Evolutionary conservation across 169 alveolate genomes (phyloP).

Genomic region (Plasmodium relictum): DNA sequence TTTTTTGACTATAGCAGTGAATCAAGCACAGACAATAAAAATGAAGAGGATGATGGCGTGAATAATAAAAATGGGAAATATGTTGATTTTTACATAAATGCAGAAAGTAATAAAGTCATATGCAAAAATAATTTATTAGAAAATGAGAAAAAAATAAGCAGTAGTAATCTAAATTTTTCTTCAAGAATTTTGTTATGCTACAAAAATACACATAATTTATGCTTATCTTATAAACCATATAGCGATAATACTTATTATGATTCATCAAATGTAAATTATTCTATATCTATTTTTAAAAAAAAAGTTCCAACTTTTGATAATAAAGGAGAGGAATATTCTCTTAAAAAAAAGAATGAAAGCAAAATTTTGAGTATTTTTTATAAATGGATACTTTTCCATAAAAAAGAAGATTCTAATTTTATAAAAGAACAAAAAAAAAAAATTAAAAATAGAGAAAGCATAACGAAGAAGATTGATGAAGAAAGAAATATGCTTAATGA

Average conservation of each 20-base stretch:
- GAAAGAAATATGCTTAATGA: neutral
- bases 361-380: conserved; percentile 2
- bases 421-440: neutral
- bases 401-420: neutral
- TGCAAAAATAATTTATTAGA: neutral
- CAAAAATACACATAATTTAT: conserved; percentile 43
- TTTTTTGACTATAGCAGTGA: conserved; percentile 17
- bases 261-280: conserved; percentile 21
- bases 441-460: neutral
- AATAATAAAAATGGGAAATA: neutral
- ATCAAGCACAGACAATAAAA: conserved; percentile 3
- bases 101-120: neutral
- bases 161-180: neutral
- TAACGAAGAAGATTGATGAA: neutral
- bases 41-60: neutral
- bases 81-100: neutral
- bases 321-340: conserved; percentile 8
- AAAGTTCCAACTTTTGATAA: conserved; percentile 22
- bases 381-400: neutral
- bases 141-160: neutral
- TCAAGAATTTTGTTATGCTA: conserved; percentile 55
- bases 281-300: conserved; percentile 32
- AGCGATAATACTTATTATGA: conserved; percentile 22
- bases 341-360: conserved; percentile 12
- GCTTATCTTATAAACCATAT: conserved; percentile 35